Percentiles rank a stretch among this genome's conserved stretches.
Evolutionary conservation across 2,329 filamentous ascomycete species (phyloP).

Genomic region (Neospermospora avenae): DNA sequence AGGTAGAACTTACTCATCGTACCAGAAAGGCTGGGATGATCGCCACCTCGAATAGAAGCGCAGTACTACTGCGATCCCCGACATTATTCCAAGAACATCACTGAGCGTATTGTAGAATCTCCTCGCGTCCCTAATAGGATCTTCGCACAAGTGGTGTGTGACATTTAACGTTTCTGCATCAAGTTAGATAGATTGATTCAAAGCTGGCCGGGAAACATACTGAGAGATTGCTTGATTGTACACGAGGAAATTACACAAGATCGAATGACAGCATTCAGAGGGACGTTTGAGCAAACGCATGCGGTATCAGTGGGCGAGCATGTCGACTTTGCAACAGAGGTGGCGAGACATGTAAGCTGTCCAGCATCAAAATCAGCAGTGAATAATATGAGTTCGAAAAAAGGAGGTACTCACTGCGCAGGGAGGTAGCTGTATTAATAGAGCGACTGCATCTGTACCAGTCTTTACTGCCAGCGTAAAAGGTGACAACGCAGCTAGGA

Average conservation of each 20-base stretch:
- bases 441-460: background rate
- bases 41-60: background rate
- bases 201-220: background rate
- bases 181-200: background rate
- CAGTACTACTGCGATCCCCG: background rate
- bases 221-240: background rate
- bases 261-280: background rate
- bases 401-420: background rate
- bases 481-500: background rate
- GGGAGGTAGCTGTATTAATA: background rate
- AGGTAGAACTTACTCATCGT: background rate
- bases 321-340: slow-evolving; percentile 1
- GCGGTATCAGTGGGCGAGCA: slow-evolving; percentile 1
- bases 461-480: slow-evolving; percentile 1
- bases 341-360: background rate
- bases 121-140: background rate
- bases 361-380: background rate
- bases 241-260: background rate
- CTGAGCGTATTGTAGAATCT: background rate
- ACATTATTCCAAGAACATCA: background rate
- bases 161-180: background rate
- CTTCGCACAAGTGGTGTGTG: background rate
- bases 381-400: background rate
- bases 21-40: background rate
- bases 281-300: background rate